Evolutionary conservation across 306 rosid genomes (phyloP), one percentile per base, ranked within the genome.

Genomic region (Cucurbita moschata): DNA sequence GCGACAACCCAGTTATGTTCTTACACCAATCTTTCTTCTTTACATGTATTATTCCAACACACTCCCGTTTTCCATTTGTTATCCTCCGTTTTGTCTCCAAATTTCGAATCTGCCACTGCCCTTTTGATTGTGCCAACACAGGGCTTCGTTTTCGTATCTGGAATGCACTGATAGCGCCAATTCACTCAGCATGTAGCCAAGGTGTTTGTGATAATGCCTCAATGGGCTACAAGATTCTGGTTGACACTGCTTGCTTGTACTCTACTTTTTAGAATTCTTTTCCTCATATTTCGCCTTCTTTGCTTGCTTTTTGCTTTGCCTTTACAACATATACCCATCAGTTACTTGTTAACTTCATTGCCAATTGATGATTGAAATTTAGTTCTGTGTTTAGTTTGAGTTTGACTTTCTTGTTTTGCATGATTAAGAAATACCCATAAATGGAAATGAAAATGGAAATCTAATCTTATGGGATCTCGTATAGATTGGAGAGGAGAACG

Each of bases 101-200:
- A 82, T 89, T 77, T 62, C 87, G 5, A 6, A 65, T 69, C 4
- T 82, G 59, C 85, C 82, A 30, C 14, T 26, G 68, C 14, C 49
- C 40, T 42, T 21, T 15, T 74, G 85, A 77, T 77, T 16, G 75
- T 73, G 83, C 85, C 86, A 86, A 76, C 57, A 77, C 88, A 56
- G 6, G 47, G 23, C 38, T 7, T 10, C 35, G 79, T 77, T 61
- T 51, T 80, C 80, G 19, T 56, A 81, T 77, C 76, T 55, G 63
- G 76, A 73, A 42, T 84, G 82, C 94, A 88, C 61, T 59, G 94
- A 90, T 76, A 37, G 85, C 70, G 83, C 78, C 90, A 77, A 47
- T 49, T 77, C 88, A 37, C 18, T 42, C 23, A n/a, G 16, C 82
- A 7, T 18, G 71, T 70, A 59, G 49, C 77, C 55, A 19, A 60